Evolutionary conservation across 2,329 filamentous ascomycete species (phyloP).

Genomic region (Calonectria pteridis): DNA sequence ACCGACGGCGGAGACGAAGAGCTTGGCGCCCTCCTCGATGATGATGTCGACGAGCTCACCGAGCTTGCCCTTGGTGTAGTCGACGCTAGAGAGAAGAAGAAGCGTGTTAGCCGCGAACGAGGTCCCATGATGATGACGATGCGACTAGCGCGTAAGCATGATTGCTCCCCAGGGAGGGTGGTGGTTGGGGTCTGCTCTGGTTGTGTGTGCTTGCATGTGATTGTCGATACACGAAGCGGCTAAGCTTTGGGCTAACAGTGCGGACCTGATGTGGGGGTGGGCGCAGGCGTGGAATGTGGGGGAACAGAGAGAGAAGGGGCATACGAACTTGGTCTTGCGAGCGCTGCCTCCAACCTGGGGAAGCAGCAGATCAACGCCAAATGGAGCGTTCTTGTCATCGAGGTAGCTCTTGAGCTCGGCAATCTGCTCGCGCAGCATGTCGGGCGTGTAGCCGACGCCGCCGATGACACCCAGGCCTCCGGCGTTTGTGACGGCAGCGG

Average conservation of each 20-base stretch:
- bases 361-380: slow-evolving; percentile 92
- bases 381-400: slow-evolving; percentile 91
- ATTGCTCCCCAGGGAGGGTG: background rate
- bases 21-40: slow-evolving; percentile 89
- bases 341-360: slow-evolving; percentile 95
- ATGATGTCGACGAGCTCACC: slow-evolving; percentile 90
- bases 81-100: slow-evolving; percentile 76
- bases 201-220: slow-evolving; percentile 38
- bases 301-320: background rate
- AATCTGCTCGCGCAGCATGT: slow-evolving; percentile 97
- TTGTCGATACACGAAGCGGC: slow-evolving; percentile 16
- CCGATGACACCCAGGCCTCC: slow-evolving; percentile 97
- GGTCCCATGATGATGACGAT: slow-evolving; percentile 14
- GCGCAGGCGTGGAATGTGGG: slow-evolving; percentile 7
- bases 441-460: slow-evolving; percentile 94
- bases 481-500: slow-evolving; percentile 96
- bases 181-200: background rate
- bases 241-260: background rate
- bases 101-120: slow-evolving; percentile 26
- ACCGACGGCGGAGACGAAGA: slow-evolving; percentile 97
- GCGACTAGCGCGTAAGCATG: slow-evolving; percentile 13
- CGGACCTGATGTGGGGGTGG: background rate
- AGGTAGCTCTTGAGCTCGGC: slow-evolving; percentile 92
- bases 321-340: slow-evolving; percentile 89
- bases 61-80: slow-evolving; percentile 99